Evolutionary conservation across 305 asterid species (phyloP).

Genomic region (Coffea humblotiana): DNA sequence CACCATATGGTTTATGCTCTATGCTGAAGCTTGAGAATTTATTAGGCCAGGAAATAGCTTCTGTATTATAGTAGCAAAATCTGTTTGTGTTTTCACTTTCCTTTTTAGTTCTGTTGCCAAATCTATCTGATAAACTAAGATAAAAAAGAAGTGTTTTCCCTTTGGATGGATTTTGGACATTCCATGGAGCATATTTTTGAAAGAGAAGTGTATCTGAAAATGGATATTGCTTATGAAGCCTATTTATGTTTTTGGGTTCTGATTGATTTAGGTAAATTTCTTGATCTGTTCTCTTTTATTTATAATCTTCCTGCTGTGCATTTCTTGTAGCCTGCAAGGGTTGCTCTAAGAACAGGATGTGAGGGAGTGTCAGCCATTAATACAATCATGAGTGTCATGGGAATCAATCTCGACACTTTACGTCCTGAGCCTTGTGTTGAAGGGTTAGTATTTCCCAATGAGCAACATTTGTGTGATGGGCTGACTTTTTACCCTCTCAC

Average conservation of each 20-base stretch:
- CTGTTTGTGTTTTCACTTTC: neutral
- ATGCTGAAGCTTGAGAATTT: neutral
- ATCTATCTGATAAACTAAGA: neutral
- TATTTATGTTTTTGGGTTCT: neutral
- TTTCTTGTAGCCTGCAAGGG: constrained; percentile 72
- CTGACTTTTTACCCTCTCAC: constrained; percentile 1
- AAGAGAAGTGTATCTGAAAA: neutral
- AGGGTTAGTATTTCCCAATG: constrained; percentile 50
- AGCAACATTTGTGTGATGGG: neutral
- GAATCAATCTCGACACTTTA: constrained; percentile 78
- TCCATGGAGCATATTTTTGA: neutral
- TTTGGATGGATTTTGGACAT: neutral
- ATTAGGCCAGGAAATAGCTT: neutral
- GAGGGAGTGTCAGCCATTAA: constrained; percentile 95
- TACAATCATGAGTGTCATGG: constrained; percentile 98
- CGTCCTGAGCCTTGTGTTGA: constrained; percentile 98
- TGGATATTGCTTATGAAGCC: neutral
- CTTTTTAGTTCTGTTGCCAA: neutral
- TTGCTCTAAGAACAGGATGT: constrained; percentile 75
- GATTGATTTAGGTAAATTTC: neutral
- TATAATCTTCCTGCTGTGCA: neutral
- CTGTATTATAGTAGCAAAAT: neutral
- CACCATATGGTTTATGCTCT: neutral
- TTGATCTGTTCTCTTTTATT: too few relatives aligned
- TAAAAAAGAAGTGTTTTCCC: neutral